Conservation (phyloP, 2,329 filamentous ascomycete genomes). For the Diaporthe ampelina region DNA sequence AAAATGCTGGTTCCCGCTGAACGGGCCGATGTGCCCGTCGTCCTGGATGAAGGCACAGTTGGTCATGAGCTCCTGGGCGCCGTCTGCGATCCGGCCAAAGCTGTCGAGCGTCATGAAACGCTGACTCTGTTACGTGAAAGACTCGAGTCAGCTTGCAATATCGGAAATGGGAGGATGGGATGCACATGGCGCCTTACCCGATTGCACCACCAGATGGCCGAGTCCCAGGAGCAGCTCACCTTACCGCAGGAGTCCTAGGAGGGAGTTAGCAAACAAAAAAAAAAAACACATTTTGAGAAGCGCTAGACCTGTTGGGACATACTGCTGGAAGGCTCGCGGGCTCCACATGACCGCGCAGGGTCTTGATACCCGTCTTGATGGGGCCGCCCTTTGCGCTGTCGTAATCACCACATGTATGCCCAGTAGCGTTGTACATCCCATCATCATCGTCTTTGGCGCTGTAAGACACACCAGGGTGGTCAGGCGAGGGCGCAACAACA, state of each 20-base stretch:
- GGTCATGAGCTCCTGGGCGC: slow-evolving; percentile 17
- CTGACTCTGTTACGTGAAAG: neutral
- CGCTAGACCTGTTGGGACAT: neutral
- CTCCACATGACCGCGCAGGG: neutral
- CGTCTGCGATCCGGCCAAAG: slow-evolving; percentile 22
- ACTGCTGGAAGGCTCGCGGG: neutral
- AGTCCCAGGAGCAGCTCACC: slow-evolving; percentile 16
- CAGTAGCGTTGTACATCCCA: neutral
- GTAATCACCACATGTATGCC: neutral
- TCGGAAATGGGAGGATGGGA: neutral
- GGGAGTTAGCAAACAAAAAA: neutral
- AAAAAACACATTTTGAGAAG: too few species aligned
- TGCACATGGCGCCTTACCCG: neutral
- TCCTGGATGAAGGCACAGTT: neutral
- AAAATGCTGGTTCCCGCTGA: neutral
- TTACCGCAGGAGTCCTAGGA: neutral
- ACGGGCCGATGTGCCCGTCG: neutral
- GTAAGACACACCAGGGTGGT: too few species aligned
- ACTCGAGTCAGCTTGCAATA: neutral
- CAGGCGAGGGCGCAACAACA: neutral
- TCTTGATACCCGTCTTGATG: slow-evolving; percentile 1
- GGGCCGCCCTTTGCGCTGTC: rapidly evolving
- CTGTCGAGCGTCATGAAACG: neutral
- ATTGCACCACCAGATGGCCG: slow-evolving; percentile 33
- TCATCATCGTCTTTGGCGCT: neutral